Conservation (phyloP, 371 early-diverging fungal genomes). For the Apophysomyces variabilis region DNA sequence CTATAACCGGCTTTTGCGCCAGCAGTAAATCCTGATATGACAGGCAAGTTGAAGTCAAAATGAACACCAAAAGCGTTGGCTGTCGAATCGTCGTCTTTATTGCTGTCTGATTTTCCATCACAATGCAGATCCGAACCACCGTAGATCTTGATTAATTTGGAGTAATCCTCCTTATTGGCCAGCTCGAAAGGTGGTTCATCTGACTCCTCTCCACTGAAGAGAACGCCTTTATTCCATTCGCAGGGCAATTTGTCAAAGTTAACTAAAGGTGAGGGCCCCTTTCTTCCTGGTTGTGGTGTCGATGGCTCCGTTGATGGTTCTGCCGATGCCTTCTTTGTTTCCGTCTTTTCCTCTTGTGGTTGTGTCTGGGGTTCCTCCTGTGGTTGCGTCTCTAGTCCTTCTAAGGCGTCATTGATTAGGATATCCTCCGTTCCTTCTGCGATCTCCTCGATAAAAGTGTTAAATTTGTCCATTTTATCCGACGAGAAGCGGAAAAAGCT, state of each 20-base stretch:
- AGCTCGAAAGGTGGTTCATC: background rate
- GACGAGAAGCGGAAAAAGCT: background rate
- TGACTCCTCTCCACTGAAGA: background rate
- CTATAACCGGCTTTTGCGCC: conserved; percentile 4
- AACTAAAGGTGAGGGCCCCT: background rate
- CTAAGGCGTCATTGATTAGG: too few species aligned
- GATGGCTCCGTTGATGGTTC: background rate
- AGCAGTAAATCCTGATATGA: background rate
- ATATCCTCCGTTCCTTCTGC: background rate
- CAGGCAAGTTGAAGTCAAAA: background rate
- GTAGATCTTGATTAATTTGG: background rate
- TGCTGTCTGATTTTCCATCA: background rate
- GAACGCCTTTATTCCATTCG: conserved; percentile 6
- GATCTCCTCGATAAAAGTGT: background rate
- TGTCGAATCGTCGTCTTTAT: background rate
- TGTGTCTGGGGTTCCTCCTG: too few species aligned
- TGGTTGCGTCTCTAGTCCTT: too few species aligned
- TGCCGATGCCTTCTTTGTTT: background rate
- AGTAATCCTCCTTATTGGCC: background rate
- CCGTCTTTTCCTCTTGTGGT: too few species aligned
- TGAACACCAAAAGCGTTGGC: background rate
- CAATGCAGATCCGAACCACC: background rate
- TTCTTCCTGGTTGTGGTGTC: background rate
- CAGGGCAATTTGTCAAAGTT: background rate
- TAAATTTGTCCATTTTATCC: background rate